phyloP scores from a whole-genome alignment of 163 green algal species.

The Smithsoniella earleae region DNA sequence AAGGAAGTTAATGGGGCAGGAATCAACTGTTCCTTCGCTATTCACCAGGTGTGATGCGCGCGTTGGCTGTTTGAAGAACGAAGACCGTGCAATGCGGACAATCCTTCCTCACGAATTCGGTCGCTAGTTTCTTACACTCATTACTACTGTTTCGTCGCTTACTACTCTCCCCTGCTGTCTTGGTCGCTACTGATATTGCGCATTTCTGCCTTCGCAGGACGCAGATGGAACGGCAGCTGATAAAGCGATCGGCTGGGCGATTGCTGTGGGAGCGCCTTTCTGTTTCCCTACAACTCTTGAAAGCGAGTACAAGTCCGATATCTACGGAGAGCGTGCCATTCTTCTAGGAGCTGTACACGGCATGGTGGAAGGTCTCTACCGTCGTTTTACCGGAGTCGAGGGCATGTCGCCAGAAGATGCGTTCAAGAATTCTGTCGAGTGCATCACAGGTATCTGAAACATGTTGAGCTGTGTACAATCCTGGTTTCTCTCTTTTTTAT shows the following conservation, averaged over 20 bases:
- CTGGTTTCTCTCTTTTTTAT: too few species aligned
- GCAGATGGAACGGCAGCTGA: conserved; percentile 86
- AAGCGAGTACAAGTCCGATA: conserved; percentile 98
- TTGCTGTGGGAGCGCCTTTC: conserved; percentile 92
- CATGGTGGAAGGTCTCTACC: conserved; percentile 94
- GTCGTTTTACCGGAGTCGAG: conserved; percentile 57
- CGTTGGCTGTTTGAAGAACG: too few species aligned
- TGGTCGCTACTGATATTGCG: too few species aligned
- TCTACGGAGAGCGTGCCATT: conserved; percentile 97
- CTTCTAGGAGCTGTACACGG: conserved; percentile 96
- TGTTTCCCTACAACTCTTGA: conserved; percentile 96
- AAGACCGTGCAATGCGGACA: too few species aligned
- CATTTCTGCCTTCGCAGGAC: too few species aligned
- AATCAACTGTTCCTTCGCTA: conserved; percentile 97
- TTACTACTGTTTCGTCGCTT: too few species aligned
- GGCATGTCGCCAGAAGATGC: conserved; percentile 72
- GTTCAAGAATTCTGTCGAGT: conserved; percentile 93
- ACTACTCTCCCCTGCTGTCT: too few species aligned
- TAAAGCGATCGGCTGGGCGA: conserved; percentile 92
- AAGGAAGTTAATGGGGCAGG: conserved; percentile 94
- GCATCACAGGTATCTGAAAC: too few species aligned
- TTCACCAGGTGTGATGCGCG: conserved; percentile 71
- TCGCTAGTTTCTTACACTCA: too few species aligned
- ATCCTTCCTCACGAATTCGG: too few species aligned
- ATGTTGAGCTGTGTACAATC: too few species aligned